These are phyloP conservation scores for Ustilago cynodontis DNA, from an alignment of 1,284 basidiomycete species.

Conservation along the genomic window DNA sequence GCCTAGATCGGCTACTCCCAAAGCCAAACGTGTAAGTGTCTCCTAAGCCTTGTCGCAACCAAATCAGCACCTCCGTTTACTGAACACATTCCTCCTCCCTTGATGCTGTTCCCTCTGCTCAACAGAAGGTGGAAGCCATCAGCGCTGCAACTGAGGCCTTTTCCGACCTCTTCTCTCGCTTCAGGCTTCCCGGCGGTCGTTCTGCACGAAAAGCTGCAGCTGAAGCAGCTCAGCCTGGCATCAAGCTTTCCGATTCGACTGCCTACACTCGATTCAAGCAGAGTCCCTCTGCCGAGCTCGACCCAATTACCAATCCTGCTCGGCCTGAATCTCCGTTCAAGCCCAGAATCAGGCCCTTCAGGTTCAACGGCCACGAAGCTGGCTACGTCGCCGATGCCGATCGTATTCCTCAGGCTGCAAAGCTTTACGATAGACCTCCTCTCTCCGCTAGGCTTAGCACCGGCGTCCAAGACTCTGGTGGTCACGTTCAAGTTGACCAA, in stretches of 20 bases:
- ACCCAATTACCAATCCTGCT: not conserved
- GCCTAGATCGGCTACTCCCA: not conserved
- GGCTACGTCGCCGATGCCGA: slow-evolving; percentile 32
- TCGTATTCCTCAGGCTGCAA: not conserved
- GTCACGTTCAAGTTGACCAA: not conserved
- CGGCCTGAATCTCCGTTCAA: not conserved
- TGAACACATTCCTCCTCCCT: no score
- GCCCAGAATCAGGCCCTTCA: slow-evolving; percentile 2
- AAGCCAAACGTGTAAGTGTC: slow-evolving; percentile 34
- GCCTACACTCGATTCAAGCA: slow-evolving; percentile 1
- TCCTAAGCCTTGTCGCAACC: no score
- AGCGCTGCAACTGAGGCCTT: not conserved
- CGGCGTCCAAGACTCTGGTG: not conserved
- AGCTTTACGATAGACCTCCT: slow-evolving; percentile 9
- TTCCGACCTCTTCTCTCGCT: slow-evolving; percentile 13
- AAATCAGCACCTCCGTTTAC: no score
- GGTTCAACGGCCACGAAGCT: slow-evolving; percentile 14
- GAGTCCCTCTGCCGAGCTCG: not conserved
- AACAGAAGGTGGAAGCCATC: slow-evolving; percentile 11
- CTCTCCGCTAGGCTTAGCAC: not conserved
- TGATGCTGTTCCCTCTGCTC: not conserved
- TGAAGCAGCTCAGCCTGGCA: not conserved
- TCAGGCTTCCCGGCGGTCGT: not conserved
- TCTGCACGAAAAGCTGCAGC: slow-evolving; percentile 11
- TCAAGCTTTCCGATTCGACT: not conserved